Percentiles rank a stretch among this genome's conserved stretches.
Conservation (phyloP, 176 grass and related monocot species). For the Secale cereale region DNA sequence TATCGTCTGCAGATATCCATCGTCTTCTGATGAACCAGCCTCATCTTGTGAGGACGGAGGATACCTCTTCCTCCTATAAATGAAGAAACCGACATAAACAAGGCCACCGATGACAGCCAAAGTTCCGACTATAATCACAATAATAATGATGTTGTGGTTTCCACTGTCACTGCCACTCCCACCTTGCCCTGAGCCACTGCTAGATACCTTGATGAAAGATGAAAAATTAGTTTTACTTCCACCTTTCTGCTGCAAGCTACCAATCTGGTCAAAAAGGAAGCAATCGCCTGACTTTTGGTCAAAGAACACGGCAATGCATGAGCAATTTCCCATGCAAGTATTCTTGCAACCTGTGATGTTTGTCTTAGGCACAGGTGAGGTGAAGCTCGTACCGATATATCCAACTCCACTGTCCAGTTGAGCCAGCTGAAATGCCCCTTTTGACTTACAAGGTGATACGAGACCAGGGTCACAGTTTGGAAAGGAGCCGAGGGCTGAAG, state of each 20-base stretch:
- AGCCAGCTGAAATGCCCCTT: constrained; percentile 34
- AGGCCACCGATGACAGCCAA: constrained; percentile 54
- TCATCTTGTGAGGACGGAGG: constrained; percentile 46
- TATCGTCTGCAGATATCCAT: constrained; percentile 74
- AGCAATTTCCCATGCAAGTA: constrained; percentile 70
- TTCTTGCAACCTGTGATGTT: constrained; percentile 71
- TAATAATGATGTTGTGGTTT: constrained; percentile 40
- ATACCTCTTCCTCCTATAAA: constrained; percentile 57
- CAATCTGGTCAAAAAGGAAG: constrained; percentile 78
- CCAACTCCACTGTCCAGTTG: constrained; percentile 62
- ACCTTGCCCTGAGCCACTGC: constrained; percentile 15
- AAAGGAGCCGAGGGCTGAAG: constrained; percentile 41
- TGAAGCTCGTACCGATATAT: constrained; percentile 70
- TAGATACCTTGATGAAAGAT: constrained; percentile 71
- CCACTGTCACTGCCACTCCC: constrained; percentile 22
- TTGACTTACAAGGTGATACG: constrained; percentile 59
- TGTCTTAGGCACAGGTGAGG: constrained; percentile 36
- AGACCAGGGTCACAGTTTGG: constrained; percentile 53
- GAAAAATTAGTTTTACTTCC: constrained; percentile 18
- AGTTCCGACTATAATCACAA: constrained; percentile 50
- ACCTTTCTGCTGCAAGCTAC: constrained; percentile 64
- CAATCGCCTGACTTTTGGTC: constrained; percentile 52
- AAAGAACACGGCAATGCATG: constrained; percentile 71
- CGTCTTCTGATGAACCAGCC: constrained; percentile 66
- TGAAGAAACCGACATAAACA: constrained; percentile 51